phyloP scores from a whole-genome alignment of 345 rosid genomes.

The Pistacia integerrima region DNA sequence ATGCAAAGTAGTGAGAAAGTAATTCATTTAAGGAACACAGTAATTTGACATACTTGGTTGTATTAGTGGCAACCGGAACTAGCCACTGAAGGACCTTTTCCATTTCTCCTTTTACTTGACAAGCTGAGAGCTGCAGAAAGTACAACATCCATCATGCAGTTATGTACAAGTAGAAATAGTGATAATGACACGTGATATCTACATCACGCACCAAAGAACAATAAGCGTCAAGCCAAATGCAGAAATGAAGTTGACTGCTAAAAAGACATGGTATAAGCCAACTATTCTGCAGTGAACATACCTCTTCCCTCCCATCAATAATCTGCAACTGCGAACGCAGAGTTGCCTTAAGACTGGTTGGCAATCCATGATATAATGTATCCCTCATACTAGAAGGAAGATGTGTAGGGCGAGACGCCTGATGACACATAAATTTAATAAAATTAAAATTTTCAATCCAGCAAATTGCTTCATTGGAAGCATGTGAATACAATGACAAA shows the following conservation, averaged over 20 bases:
- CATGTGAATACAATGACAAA: neutral
- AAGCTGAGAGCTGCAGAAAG: conserved; percentile 55
- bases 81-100: conserved; percentile 87
- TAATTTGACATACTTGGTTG: conserved; percentile 62
- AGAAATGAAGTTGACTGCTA: neutral
- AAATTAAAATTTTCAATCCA: neutral
- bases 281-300: conserved; percentile 23
- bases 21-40: neutral
- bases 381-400: conserved; percentile 79
- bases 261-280: neutral
- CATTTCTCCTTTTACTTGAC: conserved; percentile 79
- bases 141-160: conserved; percentile 5
- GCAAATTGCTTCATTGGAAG: neutral
- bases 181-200: neutral
- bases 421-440: conserved; percentile 11
- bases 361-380: conserved; percentile 64
- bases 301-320: conserved; percentile 64
- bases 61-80: conserved; percentile 76
- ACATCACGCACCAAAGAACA: neutral
- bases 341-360: conserved; percentile 57
- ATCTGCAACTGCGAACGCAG: conserved; percentile 59
- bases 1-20: neutral
- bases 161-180: neutral
- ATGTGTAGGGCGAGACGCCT: conserved; percentile 76
- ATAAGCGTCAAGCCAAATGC: neutral